Evolutionary conservation across 2,329 filamentous ascomycete genomes (phyloP).

Genomic region (Penicillium sp.): DNA sequence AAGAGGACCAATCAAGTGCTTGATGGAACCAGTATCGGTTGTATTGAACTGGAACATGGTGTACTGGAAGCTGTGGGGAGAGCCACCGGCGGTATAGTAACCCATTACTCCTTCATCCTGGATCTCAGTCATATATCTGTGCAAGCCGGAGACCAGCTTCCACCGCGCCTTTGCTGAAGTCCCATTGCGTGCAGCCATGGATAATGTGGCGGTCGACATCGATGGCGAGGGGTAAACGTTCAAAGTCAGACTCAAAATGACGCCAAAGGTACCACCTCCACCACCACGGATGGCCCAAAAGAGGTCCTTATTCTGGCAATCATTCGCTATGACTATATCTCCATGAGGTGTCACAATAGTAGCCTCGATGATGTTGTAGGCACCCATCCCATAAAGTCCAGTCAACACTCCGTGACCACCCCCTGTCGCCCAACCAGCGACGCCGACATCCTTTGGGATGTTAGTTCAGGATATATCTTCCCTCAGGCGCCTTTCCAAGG

Average conservation of each 20-base stretch:
- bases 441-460: conserved; percentile 9
- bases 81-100: not conserved
- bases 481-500: no score
- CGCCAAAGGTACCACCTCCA: conserved; percentile 18
- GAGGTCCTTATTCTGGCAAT: conserved; percentile 18
- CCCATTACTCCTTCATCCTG: conserved; percentile 1
- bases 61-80: not conserved
- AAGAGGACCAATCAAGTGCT: not conserved
- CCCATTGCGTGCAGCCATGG: not conserved
- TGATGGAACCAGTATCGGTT: not conserved
- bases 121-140: not conserved
- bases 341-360: conserved; percentile 42
- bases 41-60: conserved; percentile 2
- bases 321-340: conserved; percentile 14
- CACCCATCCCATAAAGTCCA: conserved; percentile 46
- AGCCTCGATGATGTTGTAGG: conserved; percentile 34
- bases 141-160: not conserved
- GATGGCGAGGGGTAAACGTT: conserved; percentile 9
- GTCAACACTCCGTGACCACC: conserved; percentile 46
- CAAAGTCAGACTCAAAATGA: conserved; percentile 15
- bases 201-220: not conserved
- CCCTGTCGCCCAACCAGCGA: conserved; percentile 38
- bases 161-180: not conserved
- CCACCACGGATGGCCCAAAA: conserved; percentile 27
- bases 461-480: not conserved